Evolutionary conservation across 2,329 filamentous ascomycete species (phyloP), one percentile per base, ranked within the genome.

Genomic region (Monilinia fructigena): DNA sequence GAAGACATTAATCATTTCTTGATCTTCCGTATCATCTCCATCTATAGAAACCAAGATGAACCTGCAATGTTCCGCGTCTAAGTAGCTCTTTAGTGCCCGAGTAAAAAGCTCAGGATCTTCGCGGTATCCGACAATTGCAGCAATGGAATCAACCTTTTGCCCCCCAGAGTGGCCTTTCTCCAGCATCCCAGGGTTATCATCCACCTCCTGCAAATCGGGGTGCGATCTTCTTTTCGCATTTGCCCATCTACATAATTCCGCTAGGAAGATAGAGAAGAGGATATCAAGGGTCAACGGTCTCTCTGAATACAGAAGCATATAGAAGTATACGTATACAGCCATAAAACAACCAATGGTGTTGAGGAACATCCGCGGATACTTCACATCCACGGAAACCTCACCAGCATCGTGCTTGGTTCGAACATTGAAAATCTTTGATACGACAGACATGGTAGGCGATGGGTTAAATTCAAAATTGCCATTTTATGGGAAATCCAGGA

Each of bases 1-100:
- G 45, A 48, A 48, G 20, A 48, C 45, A n/a, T 48, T n/a, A n/a
- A 48, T 48, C 45, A 48, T 48, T n/a, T 48, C 45, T n/a, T 48
- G 45, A 11, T 48, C 45, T n/a, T 48, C 45, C 6, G 20, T 11
- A 7, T 48, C 45, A n/a, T 48, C 45, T 48, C 45, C 45, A n/a
- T 48, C 45, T 20, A 48, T 48, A n/a, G 45, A 48, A 2, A 48
- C 45, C 6, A 48, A 11, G 18, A 48, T 48, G 6, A 48, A 48
- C 8, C n/a, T 48, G 45, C 45, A 48, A 48, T 48, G 6, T 48
- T 48, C 18, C 20, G 45, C 45, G 20, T n/a, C 18, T 7, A 48
- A n/a, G 45, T 48, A 48, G n/a, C 45, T 48, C 45, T 48, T 7
- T 3, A 48, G 20, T 48, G 45, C 45, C 20, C 45, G 45, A 11